Conservation (phyloP, 2,329 filamentous ascomycete genomes). For the Ascochyta viciae-villosae region DNA sequence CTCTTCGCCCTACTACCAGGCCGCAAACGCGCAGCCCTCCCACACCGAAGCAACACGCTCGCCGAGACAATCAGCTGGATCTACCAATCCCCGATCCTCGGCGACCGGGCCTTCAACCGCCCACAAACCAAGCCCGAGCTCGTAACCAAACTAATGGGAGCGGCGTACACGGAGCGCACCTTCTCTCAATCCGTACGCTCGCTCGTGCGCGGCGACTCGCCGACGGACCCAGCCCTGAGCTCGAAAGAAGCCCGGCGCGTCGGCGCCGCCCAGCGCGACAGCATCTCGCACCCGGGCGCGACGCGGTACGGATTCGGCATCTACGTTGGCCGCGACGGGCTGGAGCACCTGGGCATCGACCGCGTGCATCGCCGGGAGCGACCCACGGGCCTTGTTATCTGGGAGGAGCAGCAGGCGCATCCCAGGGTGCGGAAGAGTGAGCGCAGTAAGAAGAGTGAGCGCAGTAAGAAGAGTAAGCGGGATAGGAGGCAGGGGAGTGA, state of each 20-base stretch:
- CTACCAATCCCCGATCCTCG: constrained; percentile 72
- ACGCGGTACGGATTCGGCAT: constrained; percentile 64
- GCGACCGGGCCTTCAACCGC: constrained; percentile 75
- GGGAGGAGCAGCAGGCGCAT: constrained; percentile 40
- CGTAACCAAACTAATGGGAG: constrained; percentile 69
- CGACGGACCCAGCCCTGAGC: constrained; percentile 25
- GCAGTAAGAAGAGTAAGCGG: neutral
- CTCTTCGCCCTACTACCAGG: constrained; percentile 65
- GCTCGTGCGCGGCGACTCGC: constrained; percentile 37
- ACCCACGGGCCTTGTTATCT: constrained; percentile 45
- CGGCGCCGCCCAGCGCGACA: constrained; percentile 36
- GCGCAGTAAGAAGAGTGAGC: neutral
- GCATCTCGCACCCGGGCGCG: constrained; percentile 38
- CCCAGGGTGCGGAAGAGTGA: neutral
- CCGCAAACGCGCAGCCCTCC: constrained; percentile 69
- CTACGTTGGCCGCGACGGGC: constrained; percentile 64
- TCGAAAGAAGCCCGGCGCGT: constrained; percentile 23
- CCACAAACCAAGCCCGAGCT: constrained; percentile 73
- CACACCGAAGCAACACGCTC: constrained; percentile 74
- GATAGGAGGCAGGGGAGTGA: constrained; percentile 1
- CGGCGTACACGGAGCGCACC: constrained; percentile 55
- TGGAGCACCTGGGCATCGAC: constrained; percentile 67
- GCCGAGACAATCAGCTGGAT: constrained; percentile 81
- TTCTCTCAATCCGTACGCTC: constrained; percentile 37
- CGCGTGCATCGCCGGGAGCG: constrained; percentile 54